Percentiles rank a stretch among this genome's conserved stretches.
These are phyloP conservation scores for Aquilaria sinensis DNA, from an alignment of 345 rosid genomes.

Conservation along the genomic window DNA sequence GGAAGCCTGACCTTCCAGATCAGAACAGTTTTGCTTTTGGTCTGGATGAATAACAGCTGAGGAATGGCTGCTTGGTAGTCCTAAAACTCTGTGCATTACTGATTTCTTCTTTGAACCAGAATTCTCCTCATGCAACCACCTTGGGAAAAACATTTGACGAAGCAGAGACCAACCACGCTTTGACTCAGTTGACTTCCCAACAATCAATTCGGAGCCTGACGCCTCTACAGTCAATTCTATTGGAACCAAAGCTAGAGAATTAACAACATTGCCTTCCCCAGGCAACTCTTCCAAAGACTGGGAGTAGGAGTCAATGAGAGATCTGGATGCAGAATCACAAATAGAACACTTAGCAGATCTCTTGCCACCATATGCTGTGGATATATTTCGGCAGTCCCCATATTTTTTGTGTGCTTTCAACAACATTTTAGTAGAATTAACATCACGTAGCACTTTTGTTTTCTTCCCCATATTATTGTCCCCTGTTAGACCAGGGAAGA, in stretches of 20 bases:
- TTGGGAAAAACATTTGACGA: constrained; percentile 31
- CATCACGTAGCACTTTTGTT: too few species aligned
- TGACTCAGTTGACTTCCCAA: constrained; percentile 12
- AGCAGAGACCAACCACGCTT: constrained; percentile 64
- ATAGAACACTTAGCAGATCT: constrained; percentile 3
- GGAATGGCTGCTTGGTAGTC: constrained; percentile 49
- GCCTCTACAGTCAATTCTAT: constrained; percentile 24
- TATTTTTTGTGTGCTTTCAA: too few species aligned
- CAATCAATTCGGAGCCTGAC: constrained; percentile 12
- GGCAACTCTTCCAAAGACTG: constrained; percentile 9
- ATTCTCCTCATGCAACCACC: constrained; percentile 28
- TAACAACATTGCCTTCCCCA: constrained; percentile 18
- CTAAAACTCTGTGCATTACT: constrained; percentile 38
- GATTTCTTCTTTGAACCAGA: constrained; percentile 40
- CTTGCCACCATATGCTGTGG: background rate
- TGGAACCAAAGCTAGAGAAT: constrained; percentile 53
- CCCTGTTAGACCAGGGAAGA: too few species aligned
- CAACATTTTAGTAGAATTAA: too few species aligned
- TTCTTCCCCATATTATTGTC: too few species aligned
- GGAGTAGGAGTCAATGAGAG: constrained; percentile 10
- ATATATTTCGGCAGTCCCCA: too few species aligned
- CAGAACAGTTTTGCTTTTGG: constrained; percentile 35
- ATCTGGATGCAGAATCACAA: constrained; percentile 2
- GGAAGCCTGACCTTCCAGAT: constrained; percentile 22
- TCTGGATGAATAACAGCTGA: constrained; percentile 59